These are phyloP conservation scores for Westerdykella sp. DNA, from an alignment of 2,329 filamentous ascomycete species.

Conservation along the genomic window DNA sequence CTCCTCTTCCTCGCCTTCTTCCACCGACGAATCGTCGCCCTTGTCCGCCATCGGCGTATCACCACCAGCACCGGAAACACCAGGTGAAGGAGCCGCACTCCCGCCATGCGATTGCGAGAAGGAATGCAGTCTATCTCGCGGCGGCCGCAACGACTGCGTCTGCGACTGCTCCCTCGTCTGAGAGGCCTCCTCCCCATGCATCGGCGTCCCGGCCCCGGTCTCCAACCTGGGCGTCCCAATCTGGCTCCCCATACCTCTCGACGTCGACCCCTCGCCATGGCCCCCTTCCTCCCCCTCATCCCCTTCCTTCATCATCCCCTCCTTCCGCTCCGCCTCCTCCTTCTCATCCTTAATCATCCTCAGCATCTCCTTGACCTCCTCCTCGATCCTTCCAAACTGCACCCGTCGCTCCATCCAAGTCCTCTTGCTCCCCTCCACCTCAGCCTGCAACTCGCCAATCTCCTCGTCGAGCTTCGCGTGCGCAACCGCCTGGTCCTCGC, in stretches of 20 bases:
- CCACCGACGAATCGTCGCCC: constrained; percentile 26
- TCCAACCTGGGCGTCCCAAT: constrained; percentile 43
- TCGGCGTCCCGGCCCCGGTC: constrained; percentile 35
- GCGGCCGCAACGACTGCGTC: constrained; percentile 27
- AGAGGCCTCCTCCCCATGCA: constrained; percentile 29
- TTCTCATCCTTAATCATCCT: constrained; percentile 89
- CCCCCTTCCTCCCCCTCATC: constrained; percentile 35
- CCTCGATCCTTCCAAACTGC: constrained; percentile 83
- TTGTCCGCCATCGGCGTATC: constrained; percentile 26
- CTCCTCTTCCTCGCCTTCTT: constrained; percentile 11
- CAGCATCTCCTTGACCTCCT: constrained; percentile 81
- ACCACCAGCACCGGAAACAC: constrained; percentile 17
- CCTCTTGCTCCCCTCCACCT: constrained; percentile 72
- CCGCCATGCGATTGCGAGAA: constrained; percentile 23
- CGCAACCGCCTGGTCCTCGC: constrained; percentile 75
- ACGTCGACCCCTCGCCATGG: constrained; percentile 36
- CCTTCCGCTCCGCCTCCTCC: constrained; percentile 82
- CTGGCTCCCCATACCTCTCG: constrained; percentile 35
- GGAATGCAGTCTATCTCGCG: constrained; percentile 28
- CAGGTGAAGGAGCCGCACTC: constrained; percentile 24
- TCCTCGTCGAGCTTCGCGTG: constrained; percentile 80
- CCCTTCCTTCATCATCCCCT: constrained; percentile 52
- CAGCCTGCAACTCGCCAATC: constrained; percentile 77
- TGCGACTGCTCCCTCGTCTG: constrained; percentile 25
- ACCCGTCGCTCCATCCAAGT: constrained; percentile 81